Conservation (phyloP, 83 land plant genomes). For the Picea abies region DNA sequence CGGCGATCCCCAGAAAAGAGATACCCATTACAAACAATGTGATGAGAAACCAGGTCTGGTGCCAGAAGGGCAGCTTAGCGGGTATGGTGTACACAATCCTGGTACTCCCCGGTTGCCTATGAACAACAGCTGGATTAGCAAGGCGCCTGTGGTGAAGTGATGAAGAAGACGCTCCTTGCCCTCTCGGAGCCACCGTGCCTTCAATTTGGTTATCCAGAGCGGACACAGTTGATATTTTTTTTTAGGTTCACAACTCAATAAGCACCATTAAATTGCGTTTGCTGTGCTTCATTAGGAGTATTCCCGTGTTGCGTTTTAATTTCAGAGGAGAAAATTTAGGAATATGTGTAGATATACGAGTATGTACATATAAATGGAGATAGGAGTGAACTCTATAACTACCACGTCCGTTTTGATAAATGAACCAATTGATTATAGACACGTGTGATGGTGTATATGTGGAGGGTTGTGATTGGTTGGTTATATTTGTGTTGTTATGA, state of each 20-base stretch:
- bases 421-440: background rate
- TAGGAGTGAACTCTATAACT: too few relatives aligned
- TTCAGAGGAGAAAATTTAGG: background rate
- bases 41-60: constrained; percentile 53
- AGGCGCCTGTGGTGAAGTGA: constrained; percentile 12
- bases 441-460: background rate
- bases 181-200: constrained; percentile 16
- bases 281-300: too few relatives aligned
- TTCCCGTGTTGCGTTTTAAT: background rate
- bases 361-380: too few relatives aligned
- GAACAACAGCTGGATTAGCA: background rate
- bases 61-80: constrained; percentile 52
- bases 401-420: too few relatives aligned
- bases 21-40: constrained; percentile 47
- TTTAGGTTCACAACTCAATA: background rate
- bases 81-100: constrained; percentile 7
- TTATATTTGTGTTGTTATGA: background rate
- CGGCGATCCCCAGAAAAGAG: constrained; percentile 38
- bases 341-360: background rate
- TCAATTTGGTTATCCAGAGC: background rate
- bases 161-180: background rate
- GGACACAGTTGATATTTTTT: background rate
- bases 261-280: background rate
- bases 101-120: background rate
- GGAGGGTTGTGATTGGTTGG: background rate